Evolutionary conservation across 2,329 filamentous ascomycete species (phyloP).

Genomic region (Exophiala oligosperma): DNA sequence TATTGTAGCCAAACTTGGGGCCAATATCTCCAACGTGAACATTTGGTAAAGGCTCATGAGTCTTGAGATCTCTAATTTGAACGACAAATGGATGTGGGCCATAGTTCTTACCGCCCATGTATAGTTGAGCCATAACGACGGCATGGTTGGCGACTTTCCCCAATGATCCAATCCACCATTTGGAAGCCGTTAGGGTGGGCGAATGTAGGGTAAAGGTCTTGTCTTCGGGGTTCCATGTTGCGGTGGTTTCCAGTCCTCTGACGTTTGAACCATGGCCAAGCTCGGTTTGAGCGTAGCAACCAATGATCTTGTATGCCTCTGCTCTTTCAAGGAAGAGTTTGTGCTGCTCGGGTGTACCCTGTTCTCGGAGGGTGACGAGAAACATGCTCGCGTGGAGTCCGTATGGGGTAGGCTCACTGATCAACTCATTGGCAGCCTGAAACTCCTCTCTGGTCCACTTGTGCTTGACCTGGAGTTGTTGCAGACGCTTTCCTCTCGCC

Average conservation of each 20-base stretch:
- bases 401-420: conserved; percentile 73
- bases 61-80: conserved; percentile 69
- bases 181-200: conserved; percentile 71
- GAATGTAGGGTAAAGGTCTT: conserved; percentile 76
- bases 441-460: conserved; percentile 68
- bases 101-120: conserved; percentile 65
- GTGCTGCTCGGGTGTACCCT: conserved; percentile 72
- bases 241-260: conserved; percentile 69
- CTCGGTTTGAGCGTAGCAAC: conserved; percentile 80
- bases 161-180: conserved; percentile 83
- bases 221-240: conserved; percentile 71
- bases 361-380: conserved; percentile 67
- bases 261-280: conserved; percentile 78
- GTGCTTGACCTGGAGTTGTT: conserved; percentile 65
- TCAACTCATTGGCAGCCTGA: conserved; percentile 64
- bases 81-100: conserved; percentile 79
- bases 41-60: conserved; percentile 67
- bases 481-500: conserved; percentile 68
- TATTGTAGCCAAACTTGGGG: conserved; percentile 77
- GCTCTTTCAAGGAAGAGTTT: conserved; percentile 70
- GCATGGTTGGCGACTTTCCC: conserved; percentile 75
- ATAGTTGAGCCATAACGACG: conserved; percentile 75
- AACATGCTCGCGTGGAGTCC: conserved; percentile 72
- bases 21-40: conserved; percentile 78
- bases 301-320: conserved; percentile 69